Conservation (phyloP, 495 filamentous ascomycete genomes). For the Barbatosphaeria neglecta region DNA sequence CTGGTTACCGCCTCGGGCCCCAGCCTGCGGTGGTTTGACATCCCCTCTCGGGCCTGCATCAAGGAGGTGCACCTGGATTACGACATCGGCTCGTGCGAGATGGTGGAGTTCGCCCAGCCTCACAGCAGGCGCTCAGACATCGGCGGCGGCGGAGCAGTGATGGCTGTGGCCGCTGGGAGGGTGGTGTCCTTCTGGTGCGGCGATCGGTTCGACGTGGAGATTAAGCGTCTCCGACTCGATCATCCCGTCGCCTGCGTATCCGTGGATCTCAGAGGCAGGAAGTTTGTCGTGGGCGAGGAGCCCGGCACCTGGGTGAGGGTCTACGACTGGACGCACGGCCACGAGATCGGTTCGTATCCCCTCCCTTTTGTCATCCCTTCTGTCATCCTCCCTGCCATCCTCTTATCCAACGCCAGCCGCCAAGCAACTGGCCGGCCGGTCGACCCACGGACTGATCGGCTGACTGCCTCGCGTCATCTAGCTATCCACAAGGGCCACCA, state of each 20-base stretch:
- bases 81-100: constrained; percentile 81
- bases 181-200: constrained; percentile 87
- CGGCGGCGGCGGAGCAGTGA: constrained; percentile 40
- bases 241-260: constrained; percentile 86
- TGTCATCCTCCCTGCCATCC: not conserved
- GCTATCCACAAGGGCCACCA: constrained; percentile 97
- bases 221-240: constrained; percentile 63
- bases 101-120: constrained; percentile 45
- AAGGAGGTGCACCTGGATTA: constrained; percentile 64
- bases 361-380: constrained; percentile 2
- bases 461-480: too few species aligned
- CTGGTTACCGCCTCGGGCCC: constrained; percentile 87
- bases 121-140: constrained; percentile 32
- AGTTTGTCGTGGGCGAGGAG: constrained; percentile 76
- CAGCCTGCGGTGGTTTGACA: constrained; percentile 87
- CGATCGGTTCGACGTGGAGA: constrained; percentile 48
- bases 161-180: constrained; percentile 72
- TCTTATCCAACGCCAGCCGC: not conserved
- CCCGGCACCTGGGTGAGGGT: constrained; percentile 91
- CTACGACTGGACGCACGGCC: constrained; percentile 71
- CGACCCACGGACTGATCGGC: too few species aligned
- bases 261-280: constrained; percentile 66
- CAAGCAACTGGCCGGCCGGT: not conserved
- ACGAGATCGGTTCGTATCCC: constrained; percentile 54
- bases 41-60: constrained; percentile 59